These are phyloP conservation scores for Saturnispora sanitii DNA, from an alignment of 805 yeast species.

Conservation along the genomic window DNA sequence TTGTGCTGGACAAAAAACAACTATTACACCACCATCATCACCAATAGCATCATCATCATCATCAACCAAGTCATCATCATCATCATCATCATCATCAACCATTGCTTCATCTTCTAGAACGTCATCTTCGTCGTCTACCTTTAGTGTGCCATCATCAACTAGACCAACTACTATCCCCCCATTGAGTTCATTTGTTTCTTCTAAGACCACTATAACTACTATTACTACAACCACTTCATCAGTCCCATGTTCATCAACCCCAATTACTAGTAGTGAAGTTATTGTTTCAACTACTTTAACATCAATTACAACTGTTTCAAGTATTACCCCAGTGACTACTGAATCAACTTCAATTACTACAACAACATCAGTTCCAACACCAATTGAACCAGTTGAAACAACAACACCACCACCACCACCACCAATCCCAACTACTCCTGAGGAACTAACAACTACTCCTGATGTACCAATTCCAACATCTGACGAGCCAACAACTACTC, in stretches of 20 bases:
- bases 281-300: not conserved
- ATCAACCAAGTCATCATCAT: too few relatives aligned
- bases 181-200: not conserved
- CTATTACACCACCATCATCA: too few relatives aligned
- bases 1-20: too few relatives aligned
- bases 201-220: not conserved
- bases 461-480: not conserved
- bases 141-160: too few relatives aligned
- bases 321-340: not conserved
- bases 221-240: constrained; percentile 4
- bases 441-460: not conserved
- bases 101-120: too few relatives aligned
- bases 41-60: too few relatives aligned
- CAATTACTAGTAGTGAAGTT: too few relatives aligned
- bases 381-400: not conserved
- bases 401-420: not conserved
- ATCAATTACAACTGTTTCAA: not conserved
- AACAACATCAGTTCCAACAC: not conserved
- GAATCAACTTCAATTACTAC: not conserved
- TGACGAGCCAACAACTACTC: not conserved
- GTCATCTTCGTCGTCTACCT: too few relatives aligned
- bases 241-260: constrained; percentile 1
- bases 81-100: too few relatives aligned
- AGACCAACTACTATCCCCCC: constrained; percentile 1
- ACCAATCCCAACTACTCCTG: not conserved